phyloP scores from a whole-genome alignment of 163 green algal species.

The Coccomyxa subellipsoidea region DNA sequence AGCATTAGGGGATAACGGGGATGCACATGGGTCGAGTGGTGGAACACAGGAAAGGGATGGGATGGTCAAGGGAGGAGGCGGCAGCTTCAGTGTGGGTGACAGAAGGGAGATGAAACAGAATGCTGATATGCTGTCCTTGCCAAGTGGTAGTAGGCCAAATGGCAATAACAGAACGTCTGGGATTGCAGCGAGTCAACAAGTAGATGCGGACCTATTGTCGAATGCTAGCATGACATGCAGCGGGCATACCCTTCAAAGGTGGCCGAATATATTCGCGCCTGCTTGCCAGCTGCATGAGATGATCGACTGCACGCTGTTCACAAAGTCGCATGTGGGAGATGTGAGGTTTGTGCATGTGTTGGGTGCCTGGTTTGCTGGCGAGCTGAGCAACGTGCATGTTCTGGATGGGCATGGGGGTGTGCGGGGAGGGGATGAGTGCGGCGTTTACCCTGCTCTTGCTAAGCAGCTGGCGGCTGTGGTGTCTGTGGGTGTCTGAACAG shows the following conservation, averaged over 20 bases:
- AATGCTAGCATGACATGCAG: not conserved
- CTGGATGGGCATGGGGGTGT: not conserved
- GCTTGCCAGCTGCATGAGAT: slow-evolving; percentile 22
- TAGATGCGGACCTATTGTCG: too few relatives aligned
- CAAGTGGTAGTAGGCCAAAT: too few relatives aligned
- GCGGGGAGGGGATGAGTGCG: not conserved
- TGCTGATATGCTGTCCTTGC: too few relatives aligned
- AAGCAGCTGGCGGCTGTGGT: not conserved
- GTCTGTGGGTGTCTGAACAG: not conserved
- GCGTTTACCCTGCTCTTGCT: not conserved
- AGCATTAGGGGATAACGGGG: too few relatives aligned
- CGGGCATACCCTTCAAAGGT: not conserved
- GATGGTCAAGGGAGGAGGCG: too few relatives aligned
- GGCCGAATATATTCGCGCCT: slow-evolving; percentile 5
- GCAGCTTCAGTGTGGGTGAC: too few relatives aligned
- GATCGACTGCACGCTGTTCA: slow-evolving; percentile 8
- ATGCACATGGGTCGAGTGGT: too few relatives aligned
- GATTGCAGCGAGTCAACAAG: not conserved
- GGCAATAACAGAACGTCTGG: too few relatives aligned
- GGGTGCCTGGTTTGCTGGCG: not conserved
- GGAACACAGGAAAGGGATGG: too few relatives aligned
- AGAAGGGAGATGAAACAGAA: too few relatives aligned
- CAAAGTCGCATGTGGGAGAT: not conserved
- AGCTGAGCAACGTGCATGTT: not conserved
- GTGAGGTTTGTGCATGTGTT: not conserved